Percentiles rank a stretch among this genome's conserved stretches.
phyloP scores from a whole-genome alignment of 2,329 filamentous ascomycete genomes.

The Fusarium neocosmosporiellum region DNA sequence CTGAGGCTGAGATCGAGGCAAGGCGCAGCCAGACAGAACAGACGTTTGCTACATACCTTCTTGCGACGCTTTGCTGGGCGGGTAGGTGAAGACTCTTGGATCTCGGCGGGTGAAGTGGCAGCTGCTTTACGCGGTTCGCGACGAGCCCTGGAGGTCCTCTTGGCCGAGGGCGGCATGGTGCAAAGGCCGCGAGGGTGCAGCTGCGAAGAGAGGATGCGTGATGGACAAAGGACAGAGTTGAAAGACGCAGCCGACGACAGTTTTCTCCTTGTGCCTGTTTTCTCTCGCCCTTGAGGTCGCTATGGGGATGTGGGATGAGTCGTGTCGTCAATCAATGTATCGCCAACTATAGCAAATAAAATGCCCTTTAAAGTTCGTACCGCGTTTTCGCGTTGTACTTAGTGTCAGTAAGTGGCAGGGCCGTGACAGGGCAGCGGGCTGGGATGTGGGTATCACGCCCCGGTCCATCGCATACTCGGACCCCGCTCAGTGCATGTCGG shows the following conservation, averaged over 20 bases:
- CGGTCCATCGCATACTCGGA: conserved; percentile 38
- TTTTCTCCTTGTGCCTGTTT: neutral
- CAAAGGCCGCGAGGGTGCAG: conserved; percentile 15
- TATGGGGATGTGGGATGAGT: conserved; percentile 26
- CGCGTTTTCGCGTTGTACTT: conserved; percentile 49
- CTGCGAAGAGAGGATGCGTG: neutral
- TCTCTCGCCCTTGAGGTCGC: conserved; percentile 23
- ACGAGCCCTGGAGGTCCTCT: conserved; percentile 51
- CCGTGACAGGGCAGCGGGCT: conserved; percentile 30
- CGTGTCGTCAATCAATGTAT: conserved; percentile 40
- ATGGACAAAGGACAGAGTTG: conserved; percentile 3
- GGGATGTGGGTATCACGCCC: conserved; percentile 22
- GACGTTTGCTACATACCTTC: conserved; percentile 57
- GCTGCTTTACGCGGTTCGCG: conserved; percentile 54
- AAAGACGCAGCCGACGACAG: neutral
- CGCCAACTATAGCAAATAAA: conserved; percentile 37
- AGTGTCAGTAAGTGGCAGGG: conserved; percentile 45
- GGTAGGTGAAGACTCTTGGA: conserved; percentile 67
- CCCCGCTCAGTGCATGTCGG: conserved; percentile 27
- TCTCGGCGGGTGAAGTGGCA: conserved; percentile 50
- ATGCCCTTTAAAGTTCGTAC: conserved; percentile 44
- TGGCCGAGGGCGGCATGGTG: conserved; percentile 53
- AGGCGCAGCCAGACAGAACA: neutral
- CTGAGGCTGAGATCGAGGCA: neutral
- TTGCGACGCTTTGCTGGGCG: conserved; percentile 73